Percentiles rank a stretch among this genome's conserved stretches.
phyloP scores from a whole-genome alignment of 2,329 filamentous ascomycete genomes.

The Balansia obtecta region DNA sequence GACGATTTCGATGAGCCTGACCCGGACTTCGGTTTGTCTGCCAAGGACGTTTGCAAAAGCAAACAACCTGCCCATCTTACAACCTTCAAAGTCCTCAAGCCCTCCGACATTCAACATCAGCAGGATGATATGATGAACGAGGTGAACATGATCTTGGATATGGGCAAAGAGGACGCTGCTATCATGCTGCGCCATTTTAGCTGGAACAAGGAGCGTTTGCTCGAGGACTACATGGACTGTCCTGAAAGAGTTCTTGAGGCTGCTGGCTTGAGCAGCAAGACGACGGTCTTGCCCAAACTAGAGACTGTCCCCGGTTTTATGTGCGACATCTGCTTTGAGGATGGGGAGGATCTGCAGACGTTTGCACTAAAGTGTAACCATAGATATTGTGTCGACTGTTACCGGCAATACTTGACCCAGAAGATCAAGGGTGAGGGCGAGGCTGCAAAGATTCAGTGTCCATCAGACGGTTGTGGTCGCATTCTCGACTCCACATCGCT shows the following conservation, averaged over 20 bases:
- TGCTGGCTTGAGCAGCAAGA: constrained; percentile 63
- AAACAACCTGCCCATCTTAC: constrained; percentile 70
- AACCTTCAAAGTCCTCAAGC: constrained; percentile 69
- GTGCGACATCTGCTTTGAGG: constrained; percentile 95
- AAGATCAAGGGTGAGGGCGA: constrained; percentile 96
- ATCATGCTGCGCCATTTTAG: constrained; percentile 80
- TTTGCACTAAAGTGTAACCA: constrained; percentile 95
- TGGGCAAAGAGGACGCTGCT: constrained; percentile 78
- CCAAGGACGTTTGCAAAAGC: constrained; percentile 56
- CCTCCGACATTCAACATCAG: constrained; percentile 68
- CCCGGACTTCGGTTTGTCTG: constrained; percentile 35
- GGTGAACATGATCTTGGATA: constrained; percentile 81
- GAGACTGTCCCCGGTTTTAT: constrained; percentile 63
- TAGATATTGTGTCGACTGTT: constrained; percentile 86
- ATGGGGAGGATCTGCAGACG: constrained; percentile 60
- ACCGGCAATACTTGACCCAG: constrained; percentile 77
- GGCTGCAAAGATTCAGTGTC: constrained; percentile 87
- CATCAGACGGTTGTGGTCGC: constrained; percentile 72
- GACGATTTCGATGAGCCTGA: constrained; percentile 45
- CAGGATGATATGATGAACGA: constrained; percentile 81
- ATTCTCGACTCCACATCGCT: constrained; percentile 87
- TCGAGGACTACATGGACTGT: constrained; percentile 93
- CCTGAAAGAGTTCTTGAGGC: constrained; percentile 69
- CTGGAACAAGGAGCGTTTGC: constrained; percentile 93
- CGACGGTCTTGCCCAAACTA: constrained; percentile 51